A percentile compares a stretch with the other conserved stretches of the same genome.
These are phyloP conservation scores for Aspergillus pseudotamarii DNA, from an alignment of 2,329 filamentous ascomycete species.

Conservation along the genomic window DNA sequence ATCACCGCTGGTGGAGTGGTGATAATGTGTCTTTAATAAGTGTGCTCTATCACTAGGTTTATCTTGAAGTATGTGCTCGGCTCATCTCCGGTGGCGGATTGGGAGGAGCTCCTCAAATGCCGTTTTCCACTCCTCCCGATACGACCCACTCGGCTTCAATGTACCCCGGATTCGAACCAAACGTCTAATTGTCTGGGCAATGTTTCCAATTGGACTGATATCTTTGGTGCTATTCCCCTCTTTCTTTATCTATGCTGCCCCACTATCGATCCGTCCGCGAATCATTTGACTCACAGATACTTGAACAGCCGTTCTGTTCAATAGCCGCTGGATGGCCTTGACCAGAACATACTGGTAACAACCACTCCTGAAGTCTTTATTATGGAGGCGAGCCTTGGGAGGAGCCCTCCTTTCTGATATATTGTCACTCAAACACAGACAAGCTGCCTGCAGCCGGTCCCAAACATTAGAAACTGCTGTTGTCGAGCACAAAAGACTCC, in stretches of 20 bases:
- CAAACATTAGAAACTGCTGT: not conserved
- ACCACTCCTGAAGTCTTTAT: not conserved
- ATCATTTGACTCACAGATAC: not conserved
- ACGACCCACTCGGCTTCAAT: not conserved
- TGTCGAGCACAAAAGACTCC: not conserved
- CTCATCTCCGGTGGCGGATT: not conserved
- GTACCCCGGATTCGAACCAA: conserved; percentile 5
- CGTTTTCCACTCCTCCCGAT: conserved; percentile 1
- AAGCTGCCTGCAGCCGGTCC: not conserved
- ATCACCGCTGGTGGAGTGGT: not conserved
- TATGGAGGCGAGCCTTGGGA: not conserved
- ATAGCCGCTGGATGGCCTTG: not conserved
- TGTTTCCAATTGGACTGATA: conserved; percentile 1
- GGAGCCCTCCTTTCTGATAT: not conserved
- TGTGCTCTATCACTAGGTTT: not conserved
- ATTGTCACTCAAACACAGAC: not conserved
- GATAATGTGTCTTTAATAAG: not conserved
- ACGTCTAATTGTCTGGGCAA: not conserved
- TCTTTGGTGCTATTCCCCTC: not conserved
- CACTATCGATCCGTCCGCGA: not conserved
- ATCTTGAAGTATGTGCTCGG: not conserved
- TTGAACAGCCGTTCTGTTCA: not conserved
- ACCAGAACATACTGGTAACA: not conserved
- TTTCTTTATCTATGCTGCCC: not conserved
- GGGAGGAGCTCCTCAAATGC: conserved; percentile 23